A percentile compares a stretch with the other conserved stretches of the same genome.
phyloP scores from a whole-genome alignment of 257 asterid genomes.

The Petrea volubilis region DNA sequence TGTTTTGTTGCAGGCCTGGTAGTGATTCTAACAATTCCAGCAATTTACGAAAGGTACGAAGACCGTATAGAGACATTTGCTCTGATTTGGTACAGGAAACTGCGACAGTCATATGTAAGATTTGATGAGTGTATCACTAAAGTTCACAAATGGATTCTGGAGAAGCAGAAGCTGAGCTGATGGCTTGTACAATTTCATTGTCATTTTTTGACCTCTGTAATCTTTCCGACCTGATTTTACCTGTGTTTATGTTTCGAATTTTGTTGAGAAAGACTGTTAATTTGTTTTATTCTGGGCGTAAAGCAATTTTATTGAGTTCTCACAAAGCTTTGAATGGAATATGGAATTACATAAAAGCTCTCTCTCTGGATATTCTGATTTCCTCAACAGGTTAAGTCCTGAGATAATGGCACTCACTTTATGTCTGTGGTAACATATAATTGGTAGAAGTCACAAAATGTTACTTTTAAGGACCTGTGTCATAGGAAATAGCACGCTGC shows the following conservation, averaged over 20 bases:
- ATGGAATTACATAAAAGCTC: not conserved
- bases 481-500: not conserved
- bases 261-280: not conserved
- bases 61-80: conserved; percentile 41
- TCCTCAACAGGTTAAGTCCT: not conserved
- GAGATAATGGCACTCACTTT: not conserved
- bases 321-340: not conserved
- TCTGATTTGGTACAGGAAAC: conserved; percentile 35
- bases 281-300: too few species aligned
- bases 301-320: conserved; percentile 14
- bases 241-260: not conserved
- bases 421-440: not conserved
- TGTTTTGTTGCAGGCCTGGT: conserved; percentile 54
- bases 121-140: conserved; percentile 48
- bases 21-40: conserved; percentile 68
- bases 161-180: conserved; percentile 66
- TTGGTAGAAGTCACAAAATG: not conserved
- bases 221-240: not conserved
- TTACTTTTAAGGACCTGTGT: not conserved
- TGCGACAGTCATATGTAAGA: conserved; percentile 36
- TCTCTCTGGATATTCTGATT: not conserved
- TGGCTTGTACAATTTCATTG: conserved; percentile 2
- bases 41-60: conserved; percentile 68
- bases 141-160: conserved; percentile 51
- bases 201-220: not conserved